Conservation (phyloP, 345 rosid genomes). For the Salix suchowensis region DNA sequence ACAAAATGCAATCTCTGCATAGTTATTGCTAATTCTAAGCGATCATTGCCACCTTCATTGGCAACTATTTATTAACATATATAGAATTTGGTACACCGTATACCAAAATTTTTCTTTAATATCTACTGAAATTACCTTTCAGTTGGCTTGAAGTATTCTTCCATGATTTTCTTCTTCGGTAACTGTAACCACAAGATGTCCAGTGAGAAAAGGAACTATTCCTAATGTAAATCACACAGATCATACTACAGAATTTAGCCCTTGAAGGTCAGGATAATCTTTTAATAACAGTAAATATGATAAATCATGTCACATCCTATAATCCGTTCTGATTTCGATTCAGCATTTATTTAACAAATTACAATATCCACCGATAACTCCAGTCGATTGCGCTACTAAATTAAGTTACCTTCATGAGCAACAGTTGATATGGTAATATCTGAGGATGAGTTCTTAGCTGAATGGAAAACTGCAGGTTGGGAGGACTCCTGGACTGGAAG, state of each 20-base stretch:
- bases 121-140: conserved; percentile 19
- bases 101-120: not conserved
- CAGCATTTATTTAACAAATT: no score
- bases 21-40: not conserved
- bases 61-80: not conserved
- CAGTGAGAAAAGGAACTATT: not conserved
- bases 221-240: not conserved
- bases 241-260: not conserved
- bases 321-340: not conserved
- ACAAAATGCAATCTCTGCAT: not conserved
- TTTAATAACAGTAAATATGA: not conserved
- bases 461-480: conserved; percentile 12
- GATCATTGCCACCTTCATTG: not conserved
- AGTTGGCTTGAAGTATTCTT: conserved; percentile 62
- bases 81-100: not conserved
- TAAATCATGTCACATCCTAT: not conserved
- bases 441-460: conserved; percentile 27
- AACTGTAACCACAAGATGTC: conserved; percentile 28
- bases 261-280: not conserved
- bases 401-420: conserved; percentile 41
- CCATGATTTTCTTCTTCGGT: conserved; percentile 52
- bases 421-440: conserved; percentile 31
- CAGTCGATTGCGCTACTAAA: not conserved
- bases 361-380: not conserved
- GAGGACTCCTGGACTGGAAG: conserved; percentile 30